Base-by-base conservation (phyloP, 495 filamentous ascomycete genomes). In the Daldinia caldariorum region DNA sequence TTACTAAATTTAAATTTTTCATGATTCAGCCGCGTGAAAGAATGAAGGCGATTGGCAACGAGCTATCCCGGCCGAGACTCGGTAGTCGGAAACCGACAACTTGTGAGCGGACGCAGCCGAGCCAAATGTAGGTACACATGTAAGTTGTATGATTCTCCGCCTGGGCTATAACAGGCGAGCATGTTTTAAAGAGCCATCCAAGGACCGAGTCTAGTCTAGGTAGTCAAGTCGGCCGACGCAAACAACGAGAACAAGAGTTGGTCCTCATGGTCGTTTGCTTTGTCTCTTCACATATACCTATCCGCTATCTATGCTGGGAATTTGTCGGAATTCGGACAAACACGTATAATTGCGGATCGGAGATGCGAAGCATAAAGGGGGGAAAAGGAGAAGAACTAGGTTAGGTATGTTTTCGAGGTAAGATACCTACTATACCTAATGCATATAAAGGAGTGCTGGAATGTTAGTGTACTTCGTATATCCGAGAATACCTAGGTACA, bases 61-160 rank as follows among this genome's bases (percentile, higher is more conserved):
- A 64, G 10, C 32, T 0, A 20, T 43, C 53, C 70, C 61, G 65
- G 64, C 70, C 64, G 65, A 68, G 70, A 68, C 65, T 72, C 70
- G 69, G 69, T 47, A 65, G 64, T 72, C 69, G 70, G 70, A 72
- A 72, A 72, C 70, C 70, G 70, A 72, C 61, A 20, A 16, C 6
- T 3, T 4, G 4, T 66, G 64, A 37, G 34, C 9, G 64, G 43
- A 56, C 56, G 67, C 45, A 60, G 26, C 70, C 64, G 70, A 72
- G 61, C 61, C n/a, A n/a, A n/a, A n/a, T n/a, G n/a, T n/a, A n/a
- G n/a, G n/a, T n/a, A n/a, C n/a, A n/a, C n/a, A n/a, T n/a, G n/a
- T n/a, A n/a, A n/a, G n/a, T n/a, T n/a, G n/a, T n/a, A n/a, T n/a
- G n/a, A n/a, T n/a, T n/a, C n/a, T n/a, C n/a, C n/a, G n/a, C n/a